Base-by-base conservation (phyloP, 2,329 filamentous ascomycete genomes). In the Pyrenochaeta sp. region DNA sequence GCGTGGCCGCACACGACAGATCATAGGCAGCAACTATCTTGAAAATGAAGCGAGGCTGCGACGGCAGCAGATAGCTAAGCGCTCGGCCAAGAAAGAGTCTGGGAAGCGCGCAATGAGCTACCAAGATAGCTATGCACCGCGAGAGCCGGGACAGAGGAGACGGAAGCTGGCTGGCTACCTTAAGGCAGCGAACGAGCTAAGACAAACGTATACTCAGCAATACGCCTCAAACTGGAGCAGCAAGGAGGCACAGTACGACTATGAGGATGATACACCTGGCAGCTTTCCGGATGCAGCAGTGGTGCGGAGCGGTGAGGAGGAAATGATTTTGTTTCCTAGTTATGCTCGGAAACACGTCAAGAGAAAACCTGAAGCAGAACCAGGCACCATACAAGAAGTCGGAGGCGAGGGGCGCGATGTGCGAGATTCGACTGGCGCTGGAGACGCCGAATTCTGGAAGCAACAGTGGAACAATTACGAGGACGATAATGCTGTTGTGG, bases 261-360 rank as follows among this genome's bases (percentile, higher is more conserved):
- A 76, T 58, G 74, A 75, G 25, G 76, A 77, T 40, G 75, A 80
- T 27, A 90, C 91, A 30, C 90, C 92, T 0, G 91, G 90, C 0
- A 87, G 90, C 1, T 97, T 96, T 71, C 92, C 93, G 0, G 90
- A 97, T 66, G 90, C 92, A 19, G 87, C 90, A n/a, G 91, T 97
- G 58, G 86, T 90, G 15, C 86, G 88, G 10, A 89, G 88, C 60
- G 93, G 92, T 12, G 87, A 92, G 59, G 93, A 97, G 75, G 92
- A 98, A 79, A 92, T 99, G 88, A 87, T 99, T 9, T 76, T 99
- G 25, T 99, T 99, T 67, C 95, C 95, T 0, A 97, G 92, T 52
- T 99, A 99, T 75, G 92, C 92, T 8, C 88, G 93, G 72, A 84
- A 84, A 59, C 90, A 96, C 74, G 77, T 86, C 34, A 89, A 81